Conservation (phyloP, 164 flowering plant species). For the Cinnamomum micranthum region DNA sequence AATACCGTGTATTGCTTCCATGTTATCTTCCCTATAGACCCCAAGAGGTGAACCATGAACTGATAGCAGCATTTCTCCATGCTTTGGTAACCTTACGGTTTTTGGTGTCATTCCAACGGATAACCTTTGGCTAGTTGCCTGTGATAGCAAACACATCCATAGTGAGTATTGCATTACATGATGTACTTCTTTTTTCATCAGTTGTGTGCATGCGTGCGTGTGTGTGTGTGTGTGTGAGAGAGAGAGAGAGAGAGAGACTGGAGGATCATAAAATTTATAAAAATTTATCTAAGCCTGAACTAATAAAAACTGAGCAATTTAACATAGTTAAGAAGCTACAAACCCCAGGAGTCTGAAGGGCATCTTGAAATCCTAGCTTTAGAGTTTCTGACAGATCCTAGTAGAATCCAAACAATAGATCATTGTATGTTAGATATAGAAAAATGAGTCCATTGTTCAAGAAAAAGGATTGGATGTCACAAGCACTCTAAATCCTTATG, state of each 20-base stretch:
- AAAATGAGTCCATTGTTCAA: too few relatives aligned
- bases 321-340: constrained; percentile 8
- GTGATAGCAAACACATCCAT: constrained; percentile 3
- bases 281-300: neutral
- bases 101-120: constrained; percentile 82
- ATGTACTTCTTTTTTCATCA: too few relatives aligned
- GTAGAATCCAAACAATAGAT: constrained; percentile 34
- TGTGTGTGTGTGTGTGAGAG: too few relatives aligned
- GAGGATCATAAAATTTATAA: neutral
- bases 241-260: too few relatives aligned
- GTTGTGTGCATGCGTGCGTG: too few relatives aligned
- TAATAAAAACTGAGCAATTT: too few relatives aligned
- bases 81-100: constrained; percentile 70
- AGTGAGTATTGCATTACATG: neutral
- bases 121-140: constrained; percentile 56
- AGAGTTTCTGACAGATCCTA: constrained; percentile 50
- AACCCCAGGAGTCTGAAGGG: constrained; percentile 76
- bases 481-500: too few relatives aligned
- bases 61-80: constrained; percentile 85
- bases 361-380: constrained; percentile 44
- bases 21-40: constrained; percentile 77
- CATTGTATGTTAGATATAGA: neutral
- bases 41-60: constrained; percentile 92
- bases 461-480: too few relatives aligned
- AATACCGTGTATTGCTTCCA: constrained; percentile 63